A percentile compares a stretch with the other conserved stretches of the same genome.
Conservation (phyloP, 306 rosid genomes). For the Cucumis cinereus region DNA sequence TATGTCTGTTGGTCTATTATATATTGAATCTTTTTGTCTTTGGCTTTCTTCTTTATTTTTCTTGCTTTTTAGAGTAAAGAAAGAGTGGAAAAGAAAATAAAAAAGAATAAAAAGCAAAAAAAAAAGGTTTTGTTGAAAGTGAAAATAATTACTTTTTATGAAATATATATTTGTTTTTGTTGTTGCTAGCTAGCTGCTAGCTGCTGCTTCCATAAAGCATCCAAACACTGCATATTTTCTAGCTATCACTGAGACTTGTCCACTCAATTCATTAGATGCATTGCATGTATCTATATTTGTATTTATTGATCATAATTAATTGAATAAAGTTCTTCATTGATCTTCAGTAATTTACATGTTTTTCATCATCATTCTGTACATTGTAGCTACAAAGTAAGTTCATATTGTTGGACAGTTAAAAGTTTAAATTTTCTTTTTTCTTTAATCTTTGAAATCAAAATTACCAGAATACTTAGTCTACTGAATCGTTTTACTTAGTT, state of each 20-base stretch:
- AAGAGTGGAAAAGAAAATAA: neutral
- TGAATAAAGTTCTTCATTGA: neutral
- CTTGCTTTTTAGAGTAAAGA: neutral
- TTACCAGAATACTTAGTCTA: neutral
- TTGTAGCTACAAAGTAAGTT: no score
- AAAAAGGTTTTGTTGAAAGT: neutral
- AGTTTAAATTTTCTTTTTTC: no score
- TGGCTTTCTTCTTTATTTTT: neutral
- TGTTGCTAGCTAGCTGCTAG: neutral
- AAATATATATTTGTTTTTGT: neutral
- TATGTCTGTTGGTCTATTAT: conserved; percentile 16
- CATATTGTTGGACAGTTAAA: neutral
- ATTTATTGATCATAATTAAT: neutral
- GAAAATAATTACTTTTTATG: neutral
- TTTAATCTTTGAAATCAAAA: no score
- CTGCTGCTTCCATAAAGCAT: neutral
- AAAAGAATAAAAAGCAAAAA: neutral
- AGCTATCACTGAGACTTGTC: neutral
- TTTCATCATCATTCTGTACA: neutral
- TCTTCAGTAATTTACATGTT: neutral
- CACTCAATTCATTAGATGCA: neutral
- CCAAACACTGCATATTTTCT: neutral
- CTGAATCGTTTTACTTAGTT: no score
- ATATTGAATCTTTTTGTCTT: conserved; percentile 13
- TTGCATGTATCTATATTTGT: neutral